These are phyloP conservation scores for Triticum urartu DNA, from an alignment of 176 grass and related monocot species.

Conservation along the genomic window DNA sequence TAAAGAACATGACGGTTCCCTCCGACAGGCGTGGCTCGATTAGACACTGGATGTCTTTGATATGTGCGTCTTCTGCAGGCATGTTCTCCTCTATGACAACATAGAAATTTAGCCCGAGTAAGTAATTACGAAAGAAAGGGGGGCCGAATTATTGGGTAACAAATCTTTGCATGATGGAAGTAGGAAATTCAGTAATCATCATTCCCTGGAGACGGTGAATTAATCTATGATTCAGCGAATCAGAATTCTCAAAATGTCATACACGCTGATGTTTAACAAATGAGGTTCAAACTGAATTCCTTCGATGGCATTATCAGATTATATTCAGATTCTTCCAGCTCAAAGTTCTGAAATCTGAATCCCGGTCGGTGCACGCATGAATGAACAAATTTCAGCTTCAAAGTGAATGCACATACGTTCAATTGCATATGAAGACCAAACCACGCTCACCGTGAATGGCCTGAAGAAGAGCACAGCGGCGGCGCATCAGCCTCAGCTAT, in stretches of 20 bases:
- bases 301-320: background rate
- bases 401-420: background rate
- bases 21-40: background rate
- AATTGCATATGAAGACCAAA: background rate
- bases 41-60: constrained; percentile 16
- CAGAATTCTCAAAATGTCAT: constrained; percentile 3
- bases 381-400: background rate
- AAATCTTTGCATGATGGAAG: background rate
- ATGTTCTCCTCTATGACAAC: constrained; percentile 41
- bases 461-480: constrained; percentile 12
- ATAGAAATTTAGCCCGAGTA: background rate
- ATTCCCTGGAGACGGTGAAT: background rate
- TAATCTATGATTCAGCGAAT: background rate
- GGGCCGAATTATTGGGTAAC: background rate
- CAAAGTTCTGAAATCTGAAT: constrained; percentile 7
- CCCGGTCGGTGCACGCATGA: background rate
- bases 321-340: background rate
- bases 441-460: constrained; percentile 6
- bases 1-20: background rate
- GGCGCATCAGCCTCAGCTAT: background rate
- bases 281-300: background rate
- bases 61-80: constrained; percentile 8
- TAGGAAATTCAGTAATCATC: background rate
- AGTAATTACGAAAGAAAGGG: background rate
- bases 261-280: background rate